A percentile compares a stretch with the other conserved stretches of the same genome.
phyloP scores from a whole-genome alignment of 768 basidiomycete genomes.

The Lentinula edodes region DNA sequence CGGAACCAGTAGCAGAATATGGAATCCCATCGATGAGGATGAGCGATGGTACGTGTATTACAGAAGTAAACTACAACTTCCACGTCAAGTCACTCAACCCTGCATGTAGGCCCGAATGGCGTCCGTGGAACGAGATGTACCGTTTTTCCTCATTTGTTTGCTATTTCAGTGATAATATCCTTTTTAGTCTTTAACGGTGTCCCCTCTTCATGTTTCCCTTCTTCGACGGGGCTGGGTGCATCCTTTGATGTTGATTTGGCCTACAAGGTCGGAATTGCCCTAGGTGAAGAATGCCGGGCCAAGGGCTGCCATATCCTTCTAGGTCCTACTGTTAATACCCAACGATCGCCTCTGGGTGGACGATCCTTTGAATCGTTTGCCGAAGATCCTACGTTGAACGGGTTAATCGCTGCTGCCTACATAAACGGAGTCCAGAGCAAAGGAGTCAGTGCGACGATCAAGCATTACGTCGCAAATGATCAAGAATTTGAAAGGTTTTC shows the following conservation, averaged over 20 bases:
- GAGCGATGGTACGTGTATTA: slow-evolving; percentile 34
- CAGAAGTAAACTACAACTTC: not conserved
- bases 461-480: slow-evolving; percentile 61
- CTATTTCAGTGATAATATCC: not conserved
- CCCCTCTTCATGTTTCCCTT: slow-evolving; percentile 52
- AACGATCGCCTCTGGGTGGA: slow-evolving; percentile 52
- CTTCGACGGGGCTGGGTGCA: slow-evolving; percentile 50
- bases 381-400: slow-evolving; percentile 55
- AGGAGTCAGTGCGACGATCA: slow-evolving; percentile 73
- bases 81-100: too few species aligned
- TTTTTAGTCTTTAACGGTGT: slow-evolving; percentile 47
- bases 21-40: slow-evolving; percentile 37
- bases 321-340: slow-evolving; percentile 64
- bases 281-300: slow-evolving; percentile 49
- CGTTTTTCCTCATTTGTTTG: slow-evolving; percentile 16
- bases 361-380: slow-evolving; percentile 60
- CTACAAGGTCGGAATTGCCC: slow-evolving; percentile 37
- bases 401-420: slow-evolving; percentile 53
- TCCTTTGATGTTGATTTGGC: slow-evolving; percentile 51
- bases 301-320: slow-evolving; percentile 47
- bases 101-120: slow-evolving; percentile 38
- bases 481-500: slow-evolving; percentile 54
- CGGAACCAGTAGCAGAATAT: slow-evolving; percentile 32
- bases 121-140: slow-evolving; percentile 41
- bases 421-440: slow-evolving; percentile 71